Evolutionary conservation across 257 asterid species (phyloP).

Genomic region (Fraxinus americana): DNA sequence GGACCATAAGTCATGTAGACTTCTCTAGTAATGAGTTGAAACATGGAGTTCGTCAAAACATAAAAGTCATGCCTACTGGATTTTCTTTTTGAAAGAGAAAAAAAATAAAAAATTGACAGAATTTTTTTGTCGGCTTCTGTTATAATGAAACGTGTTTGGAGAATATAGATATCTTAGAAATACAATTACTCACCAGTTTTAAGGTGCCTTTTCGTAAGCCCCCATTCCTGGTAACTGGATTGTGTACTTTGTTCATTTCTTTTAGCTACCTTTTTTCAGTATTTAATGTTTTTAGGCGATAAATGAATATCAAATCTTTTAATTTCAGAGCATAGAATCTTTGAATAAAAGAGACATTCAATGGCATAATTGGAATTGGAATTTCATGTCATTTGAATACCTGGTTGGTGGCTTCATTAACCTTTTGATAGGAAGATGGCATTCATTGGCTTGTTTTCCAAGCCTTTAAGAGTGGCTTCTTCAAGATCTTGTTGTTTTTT

Average conservation of each 20-base stretch:
- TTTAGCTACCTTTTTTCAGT: not conserved
- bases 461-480: not conserved
- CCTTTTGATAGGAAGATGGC: not conserved
- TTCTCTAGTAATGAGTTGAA: not conserved
- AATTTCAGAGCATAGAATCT: not conserved
- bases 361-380: not conserved
- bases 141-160: not conserved
- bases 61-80: not conserved
- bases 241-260: not conserved
- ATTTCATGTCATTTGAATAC: not conserved
- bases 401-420: not conserved
- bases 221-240: not conserved
- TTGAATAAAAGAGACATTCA: not conserved
- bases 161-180: not conserved
- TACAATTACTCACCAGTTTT: not conserved
- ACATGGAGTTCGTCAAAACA: not conserved
- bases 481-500: not conserved
- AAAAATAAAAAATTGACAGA: not conserved
- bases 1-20: not conserved
- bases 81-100: not conserved
- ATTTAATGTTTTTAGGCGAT: not conserved
- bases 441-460: slow-evolving; percentile 2
- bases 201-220: not conserved
- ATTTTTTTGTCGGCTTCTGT: not conserved
- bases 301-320: not conserved